These are phyloP conservation scores for Coffea eugenioides DNA, from an alignment of 257 asterid genomes.

Conservation along the genomic window DNA sequence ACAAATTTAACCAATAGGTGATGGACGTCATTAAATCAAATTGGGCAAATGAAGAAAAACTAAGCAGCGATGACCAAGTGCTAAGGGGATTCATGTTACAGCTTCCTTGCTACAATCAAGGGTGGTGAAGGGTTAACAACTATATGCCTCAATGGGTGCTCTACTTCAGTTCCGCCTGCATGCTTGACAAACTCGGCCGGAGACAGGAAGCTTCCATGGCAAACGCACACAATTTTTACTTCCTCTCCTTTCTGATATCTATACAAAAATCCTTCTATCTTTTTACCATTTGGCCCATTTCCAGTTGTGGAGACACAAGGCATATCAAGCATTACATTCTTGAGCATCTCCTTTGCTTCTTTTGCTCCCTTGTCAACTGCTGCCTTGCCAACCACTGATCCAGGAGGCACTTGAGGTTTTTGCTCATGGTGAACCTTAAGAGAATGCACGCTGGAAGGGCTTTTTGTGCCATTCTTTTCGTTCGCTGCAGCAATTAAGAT, in stretches of 20 bases:
- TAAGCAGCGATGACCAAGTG: neutral
- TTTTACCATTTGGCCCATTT: conserved; percentile 49
- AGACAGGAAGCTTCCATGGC: conserved; percentile 72
- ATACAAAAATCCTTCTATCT: conserved; percentile 67
- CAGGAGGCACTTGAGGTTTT: neutral
- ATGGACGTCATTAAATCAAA: neutral
- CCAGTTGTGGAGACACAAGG: conserved; percentile 62
- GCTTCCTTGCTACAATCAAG: conserved; percentile 24
- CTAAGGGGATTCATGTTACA: neutral
- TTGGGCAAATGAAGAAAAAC: neutral
- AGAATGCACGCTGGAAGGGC: conserved; percentile 21
- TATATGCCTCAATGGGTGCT: conserved; percentile 71
- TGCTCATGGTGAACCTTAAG: conserved; percentile 1
- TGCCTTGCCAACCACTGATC: conserved; percentile 16
- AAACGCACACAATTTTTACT: conserved; percentile 74
- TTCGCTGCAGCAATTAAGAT: conserved; percentile 1
- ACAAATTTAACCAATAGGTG: too few relatives aligned
- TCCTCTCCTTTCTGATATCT: conserved; percentile 65
- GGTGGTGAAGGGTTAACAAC: conserved; percentile 60
- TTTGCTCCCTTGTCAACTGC: conserved; percentile 14
- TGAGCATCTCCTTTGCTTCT: conserved; percentile 18
- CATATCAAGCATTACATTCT: conserved; percentile 53
- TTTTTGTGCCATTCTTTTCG: conserved; percentile 4
- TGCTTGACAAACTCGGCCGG: conserved; percentile 81
- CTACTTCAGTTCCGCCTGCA: conserved; percentile 71